A percentile compares a stretch with the other conserved stretches of the same genome.
These are phyloP conservation scores for Fusarium buxicola DNA, from an alignment of 2,329 filamentous ascomycete genomes.

Conservation along the genomic window DNA sequence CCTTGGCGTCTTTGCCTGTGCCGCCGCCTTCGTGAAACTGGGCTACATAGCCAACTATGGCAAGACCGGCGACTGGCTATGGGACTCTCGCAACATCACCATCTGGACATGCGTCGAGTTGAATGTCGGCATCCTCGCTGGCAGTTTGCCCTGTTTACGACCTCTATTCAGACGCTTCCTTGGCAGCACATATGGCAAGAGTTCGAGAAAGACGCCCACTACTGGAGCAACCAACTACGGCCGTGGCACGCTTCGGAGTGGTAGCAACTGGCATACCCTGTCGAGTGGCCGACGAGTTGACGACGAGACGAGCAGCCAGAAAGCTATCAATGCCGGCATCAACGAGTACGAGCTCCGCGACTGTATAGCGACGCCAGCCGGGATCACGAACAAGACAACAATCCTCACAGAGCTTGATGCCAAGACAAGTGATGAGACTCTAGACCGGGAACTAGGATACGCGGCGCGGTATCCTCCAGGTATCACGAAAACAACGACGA, in stretches of 20 bases:
- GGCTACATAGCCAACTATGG: slow-evolving; percentile 54
- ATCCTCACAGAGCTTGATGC: slow-evolving; percentile 39
- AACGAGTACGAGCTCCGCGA: slow-evolving; percentile 46
- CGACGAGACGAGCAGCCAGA: slow-evolving; percentile 47
- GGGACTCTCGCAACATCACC: slow-evolving; percentile 60
- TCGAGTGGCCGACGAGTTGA: slow-evolving; percentile 34
- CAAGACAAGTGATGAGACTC: slow-evolving; percentile 43
- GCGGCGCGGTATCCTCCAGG: slow-evolving; percentile 18
- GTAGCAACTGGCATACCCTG: slow-evolving; percentile 42
- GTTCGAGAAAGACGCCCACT: slow-evolving; percentile 44
- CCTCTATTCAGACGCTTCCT: slow-evolving; percentile 51
- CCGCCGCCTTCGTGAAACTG: slow-evolving; percentile 57
- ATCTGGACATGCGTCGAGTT: slow-evolving; percentile 58
- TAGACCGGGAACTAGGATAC: slow-evolving; percentile 16
- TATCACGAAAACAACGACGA: slow-evolving; percentile 48
- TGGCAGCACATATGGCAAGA: slow-evolving; percentile 47
- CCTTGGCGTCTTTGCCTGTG: slow-evolving; percentile 59
- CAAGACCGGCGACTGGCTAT: slow-evolving; percentile 55
- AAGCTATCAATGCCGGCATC: slow-evolving; percentile 41
- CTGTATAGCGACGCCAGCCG: slow-evolving; percentile 22
- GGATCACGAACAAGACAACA: slow-evolving; percentile 28
- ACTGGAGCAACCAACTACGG: slow-evolving; percentile 42
- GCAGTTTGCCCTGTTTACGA: slow-evolving; percentile 50
- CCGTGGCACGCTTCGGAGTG: slow-evolving; percentile 39
- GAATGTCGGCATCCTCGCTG: slow-evolving; percentile 54